Evolutionary conservation across 2,329 filamentous ascomycete genomes (phyloP), one percentile per base, ranked within the genome.

Genomic region (Arachnopeziza araneosa): DNA sequence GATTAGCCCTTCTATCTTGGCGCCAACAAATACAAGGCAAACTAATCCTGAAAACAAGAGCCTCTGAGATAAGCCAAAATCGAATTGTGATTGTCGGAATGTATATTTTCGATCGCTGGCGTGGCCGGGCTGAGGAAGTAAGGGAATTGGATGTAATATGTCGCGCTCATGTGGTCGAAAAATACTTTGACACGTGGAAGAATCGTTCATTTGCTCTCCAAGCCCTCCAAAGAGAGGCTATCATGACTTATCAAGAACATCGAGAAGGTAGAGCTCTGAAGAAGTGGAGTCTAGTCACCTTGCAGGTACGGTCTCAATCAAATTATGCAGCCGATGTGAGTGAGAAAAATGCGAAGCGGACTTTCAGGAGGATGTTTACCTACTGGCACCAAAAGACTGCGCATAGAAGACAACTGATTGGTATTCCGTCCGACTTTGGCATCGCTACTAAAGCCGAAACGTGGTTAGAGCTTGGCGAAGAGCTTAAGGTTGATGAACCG

Each of bases 21-120:
- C 64, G 54, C 24, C 23, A 58, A 19, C 54, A 68, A 57, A 63
- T 66, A 24, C 62, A 63, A 19, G 56, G 65, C 44, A 57, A 68
- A 17, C 48, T 71, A 23, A 67, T 66, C 22, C 68, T 66, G 58
- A 68, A 74, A 24, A 66, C 68, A 17, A 67, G 66, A 56, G 70
- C 69, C 55, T 10, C 48, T 19, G 64, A 68, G 23, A 55, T 69
- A 10, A 58, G 56, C 22, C 56, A 64, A 9, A 72, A 68, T 57
- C 69, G 65, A 26, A 60, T 57, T 53, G 60, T 69, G 8, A 65
- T 69, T 30, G 56, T 65, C 55, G 69, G 67, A 24, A 69, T 70
- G 65, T 57, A 70, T 23, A 61, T 66, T 23, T 72, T 73, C 54
- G 67, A 72, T 55, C 64, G 66, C 52, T 73, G 71, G 71, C 66